These are phyloP conservation scores for Cladorrhinum sp. DNA, from an alignment of 2,329 filamentous ascomycete species.

Conservation along the genomic window DNA sequence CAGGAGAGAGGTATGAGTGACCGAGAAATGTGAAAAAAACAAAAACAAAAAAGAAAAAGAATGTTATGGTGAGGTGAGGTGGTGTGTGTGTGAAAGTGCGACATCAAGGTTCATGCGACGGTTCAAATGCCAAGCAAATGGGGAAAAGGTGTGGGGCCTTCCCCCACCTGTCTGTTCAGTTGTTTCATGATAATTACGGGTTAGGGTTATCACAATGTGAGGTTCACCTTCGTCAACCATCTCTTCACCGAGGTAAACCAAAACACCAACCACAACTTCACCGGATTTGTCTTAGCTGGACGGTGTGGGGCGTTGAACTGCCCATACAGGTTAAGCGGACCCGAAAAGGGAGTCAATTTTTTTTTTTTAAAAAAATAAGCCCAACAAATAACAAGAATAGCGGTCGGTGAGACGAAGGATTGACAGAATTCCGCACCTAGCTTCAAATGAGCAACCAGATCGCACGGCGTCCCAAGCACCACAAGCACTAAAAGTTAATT, in stretches of 20 bases:
- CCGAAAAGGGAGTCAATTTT: too few species aligned
- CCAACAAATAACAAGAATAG: neutral
- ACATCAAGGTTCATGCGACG: constrained; percentile 18
- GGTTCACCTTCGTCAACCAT: neutral
- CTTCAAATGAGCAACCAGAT: neutral
- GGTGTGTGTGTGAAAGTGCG: constrained; percentile 3
- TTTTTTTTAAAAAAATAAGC: too few species aligned
- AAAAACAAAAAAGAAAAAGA: neutral
- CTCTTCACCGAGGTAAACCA: neutral
- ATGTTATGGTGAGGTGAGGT: neutral
- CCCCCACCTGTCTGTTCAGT: too few species aligned
- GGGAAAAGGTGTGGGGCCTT: neutral
- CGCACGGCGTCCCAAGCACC: too few species aligned
- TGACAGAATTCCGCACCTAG: neutral
- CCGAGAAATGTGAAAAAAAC: neutral
- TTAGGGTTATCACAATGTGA: neutral
- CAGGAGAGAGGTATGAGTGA: neutral
- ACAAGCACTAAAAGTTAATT: too few species aligned
- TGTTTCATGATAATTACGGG: too few species aligned
- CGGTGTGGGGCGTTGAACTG: neutral
- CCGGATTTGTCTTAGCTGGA: neutral
- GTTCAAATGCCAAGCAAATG: neutral
- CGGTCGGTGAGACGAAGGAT: neutral
- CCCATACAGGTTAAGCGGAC: too few species aligned
- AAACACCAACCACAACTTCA: neutral